Base-by-base conservation (phyloP, 805 yeast genomes). In the Nakazawaea pomicola region DNA sequence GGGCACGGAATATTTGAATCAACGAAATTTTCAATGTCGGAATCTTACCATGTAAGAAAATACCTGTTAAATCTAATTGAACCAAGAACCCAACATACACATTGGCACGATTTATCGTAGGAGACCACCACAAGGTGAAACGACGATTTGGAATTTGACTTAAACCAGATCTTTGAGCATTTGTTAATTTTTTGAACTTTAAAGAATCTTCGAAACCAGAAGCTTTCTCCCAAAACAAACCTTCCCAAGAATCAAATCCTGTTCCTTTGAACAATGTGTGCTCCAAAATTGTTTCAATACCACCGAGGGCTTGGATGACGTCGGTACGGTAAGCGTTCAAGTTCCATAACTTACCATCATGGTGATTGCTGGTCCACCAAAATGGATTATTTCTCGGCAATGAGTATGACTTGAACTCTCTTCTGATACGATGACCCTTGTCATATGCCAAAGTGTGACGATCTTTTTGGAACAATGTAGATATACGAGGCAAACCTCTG, bases 51-150 rank as follows among this genome's bases (percentile, higher is more conserved):
- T 93, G 99, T 37, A 93, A 67, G 61, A 93, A 93, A 21, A 93
- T 91, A 54, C 99, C 99, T 0, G 99, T 93, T 55, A 93, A 67
- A 62, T 93, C 99, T 33, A 93, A 69, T 58, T 93, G 99, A 21
- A 93, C 99, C 55, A 90, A 70, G 66, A 93, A 93, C 20, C 99
- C 99, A 43, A 93, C 97, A 56, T 93, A 93, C 19, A 93, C 98
- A 56, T 93, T 93, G 5, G 99, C 99, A 49, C 99, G 76, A 55
- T 93, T 93, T 53, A 93, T 93, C 0, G 99, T 93, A 5, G 99
- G 99, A 0, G 97, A 89, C 99, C 99, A 93, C 99, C 99, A 93
- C 23, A 93, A 66, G 0, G 99, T 93, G 57, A 93, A 93, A 34
- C 99, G 75, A 58, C 99, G 81, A 57, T 93, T 93, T 3, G 99